Percentiles rank a stretch among this genome's conserved stretches.
These are phyloP conservation scores for Jamesozyma gamospora DNA, from an alignment of 805 yeast species.

Conservation along the genomic window DNA sequence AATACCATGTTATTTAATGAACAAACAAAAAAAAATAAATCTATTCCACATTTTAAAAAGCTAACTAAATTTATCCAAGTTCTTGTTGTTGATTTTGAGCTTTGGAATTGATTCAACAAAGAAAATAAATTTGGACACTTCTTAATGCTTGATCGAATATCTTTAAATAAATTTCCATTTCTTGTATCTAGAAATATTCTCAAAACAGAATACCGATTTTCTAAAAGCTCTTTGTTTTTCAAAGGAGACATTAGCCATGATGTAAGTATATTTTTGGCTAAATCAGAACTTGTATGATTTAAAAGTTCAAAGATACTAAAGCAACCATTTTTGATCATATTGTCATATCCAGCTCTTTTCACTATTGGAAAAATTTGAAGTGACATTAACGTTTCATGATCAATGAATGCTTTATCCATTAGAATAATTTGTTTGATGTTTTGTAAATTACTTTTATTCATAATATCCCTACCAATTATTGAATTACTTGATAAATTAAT, in stretches of 20 bases:
- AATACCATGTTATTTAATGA: conserved; percentile 2
- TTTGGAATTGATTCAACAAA: conserved; percentile 12
- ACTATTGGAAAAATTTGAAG: conserved; percentile 17
- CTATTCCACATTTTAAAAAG: conserved; percentile 16
- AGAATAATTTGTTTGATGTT: conserved; percentile 3
- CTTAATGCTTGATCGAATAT: conserved; percentile 15
- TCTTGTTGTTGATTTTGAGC: conserved; percentile 20
- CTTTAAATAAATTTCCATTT: conserved; percentile 15
- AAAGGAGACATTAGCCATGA: conserved; percentile 32
- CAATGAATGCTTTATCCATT: conserved; percentile 16
- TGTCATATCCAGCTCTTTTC: conserved; percentile 8
- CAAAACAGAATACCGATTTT: conserved; percentile 25
- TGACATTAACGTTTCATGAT: conserved; percentile 18
- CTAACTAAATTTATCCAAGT: conserved; percentile 27
- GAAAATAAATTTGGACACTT: conserved; percentile 25
- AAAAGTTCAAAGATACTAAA: conserved; percentile 15
- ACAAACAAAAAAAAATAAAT: conserved; percentile 10
- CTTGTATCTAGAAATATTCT: conserved; percentile 14
- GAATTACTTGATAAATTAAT: background rate
- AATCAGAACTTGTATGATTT: conserved; percentile 20
- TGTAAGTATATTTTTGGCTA: conserved; percentile 25
- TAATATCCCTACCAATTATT: background rate
- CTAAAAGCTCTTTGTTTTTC: conserved; percentile 19
- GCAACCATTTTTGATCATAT: conserved; percentile 10
- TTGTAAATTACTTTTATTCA: background rate